Conservation (phyloP, 768 basidiomycete species). For the Russula sp. region DNA sequence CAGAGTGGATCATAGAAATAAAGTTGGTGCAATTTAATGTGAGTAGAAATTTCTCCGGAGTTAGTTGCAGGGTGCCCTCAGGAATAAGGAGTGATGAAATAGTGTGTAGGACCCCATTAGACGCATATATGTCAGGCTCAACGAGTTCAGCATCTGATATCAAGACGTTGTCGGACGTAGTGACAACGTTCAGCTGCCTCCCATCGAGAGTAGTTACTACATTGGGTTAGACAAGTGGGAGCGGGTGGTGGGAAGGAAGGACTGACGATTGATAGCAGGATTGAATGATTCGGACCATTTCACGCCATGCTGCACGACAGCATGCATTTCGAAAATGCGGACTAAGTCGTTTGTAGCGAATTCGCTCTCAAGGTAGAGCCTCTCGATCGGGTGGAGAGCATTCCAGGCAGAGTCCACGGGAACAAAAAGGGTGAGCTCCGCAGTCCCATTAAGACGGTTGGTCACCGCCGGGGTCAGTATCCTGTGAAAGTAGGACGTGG, state of each 20-base stretch:
- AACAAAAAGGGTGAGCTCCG: slow-evolving; percentile 82
- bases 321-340: slow-evolving; percentile 74
- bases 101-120: slow-evolving; percentile 92
- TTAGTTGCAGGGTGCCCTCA: slow-evolving; percentile 65
- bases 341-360: slow-evolving; percentile 77
- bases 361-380: slow-evolving; percentile 81
- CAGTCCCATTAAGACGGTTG: slow-evolving; percentile 52
- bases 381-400: slow-evolving; percentile 68
- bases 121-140: slow-evolving; percentile 83
- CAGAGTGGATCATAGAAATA: slow-evolving; percentile 81
- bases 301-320: slow-evolving; percentile 53
- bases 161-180: slow-evolving; percentile 47
- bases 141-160: slow-evolving; percentile 56
- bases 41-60: slow-evolving; percentile 92
- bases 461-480: slow-evolving; percentile 59
- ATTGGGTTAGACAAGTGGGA: slow-evolving; percentile 16
- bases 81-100: slow-evolving; percentile 80
- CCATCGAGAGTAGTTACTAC: slow-evolving; percentile 70
- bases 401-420: slow-evolving; percentile 84
- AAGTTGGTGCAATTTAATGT: slow-evolving; percentile 89
- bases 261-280: slow-evolving; percentile 49
- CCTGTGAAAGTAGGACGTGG: slow-evolving; percentile 67
- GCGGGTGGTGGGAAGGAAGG: background rate
- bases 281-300: slow-evolving; percentile 62
- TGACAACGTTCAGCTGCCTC: slow-evolving; percentile 52